Evolutionary conservation across 257 asterid genomes (phyloP).

Genomic region (Gynochthodes officinalis): DNA sequence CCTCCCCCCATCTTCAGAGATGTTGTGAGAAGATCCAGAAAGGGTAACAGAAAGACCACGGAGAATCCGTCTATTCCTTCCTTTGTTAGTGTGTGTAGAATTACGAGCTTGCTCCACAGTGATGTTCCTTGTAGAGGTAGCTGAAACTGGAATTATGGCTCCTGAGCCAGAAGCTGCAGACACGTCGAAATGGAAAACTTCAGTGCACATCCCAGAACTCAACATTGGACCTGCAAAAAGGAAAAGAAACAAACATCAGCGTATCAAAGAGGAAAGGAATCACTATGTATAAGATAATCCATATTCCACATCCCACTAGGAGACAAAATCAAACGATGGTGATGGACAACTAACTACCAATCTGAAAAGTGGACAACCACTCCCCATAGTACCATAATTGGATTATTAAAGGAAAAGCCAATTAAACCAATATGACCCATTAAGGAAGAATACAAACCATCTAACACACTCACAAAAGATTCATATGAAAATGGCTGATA

Average conservation of each 20-base stretch:
- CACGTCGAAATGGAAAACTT: conserved; percentile 91
- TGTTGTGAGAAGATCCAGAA: conserved; percentile 51
- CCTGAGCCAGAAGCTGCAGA: conserved; percentile 60
- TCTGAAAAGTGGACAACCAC: background rate
- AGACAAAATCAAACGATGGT: background rate
- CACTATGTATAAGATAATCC: background rate
- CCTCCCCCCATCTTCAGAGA: conserved; percentile 43
- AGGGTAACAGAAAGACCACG: conserved; percentile 49
- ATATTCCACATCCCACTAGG: background rate
- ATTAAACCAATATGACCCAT: background rate
- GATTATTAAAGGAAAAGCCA: background rate
- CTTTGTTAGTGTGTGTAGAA: conserved; percentile 43
- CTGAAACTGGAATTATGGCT: conserved; percentile 73
- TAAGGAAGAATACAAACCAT: background rate
- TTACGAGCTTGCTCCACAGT: conserved; percentile 44
- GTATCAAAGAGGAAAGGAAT: background rate
- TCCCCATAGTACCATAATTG: background rate
- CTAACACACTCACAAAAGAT: background rate
- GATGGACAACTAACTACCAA: background rate
- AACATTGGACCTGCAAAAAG: conserved; percentile 75
- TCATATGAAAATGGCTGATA: background rate
- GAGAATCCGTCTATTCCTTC: conserved; percentile 72
- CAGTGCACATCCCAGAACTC: conserved; percentile 91
- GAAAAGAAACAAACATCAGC: background rate
- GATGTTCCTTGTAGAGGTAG: conserved; percentile 45